Evolutionary conservation across 1,284 basidiomycete genomes (phyloP), one percentile per base, ranked within the genome.

Genomic region (Sanghuangporus weigelae): DNA sequence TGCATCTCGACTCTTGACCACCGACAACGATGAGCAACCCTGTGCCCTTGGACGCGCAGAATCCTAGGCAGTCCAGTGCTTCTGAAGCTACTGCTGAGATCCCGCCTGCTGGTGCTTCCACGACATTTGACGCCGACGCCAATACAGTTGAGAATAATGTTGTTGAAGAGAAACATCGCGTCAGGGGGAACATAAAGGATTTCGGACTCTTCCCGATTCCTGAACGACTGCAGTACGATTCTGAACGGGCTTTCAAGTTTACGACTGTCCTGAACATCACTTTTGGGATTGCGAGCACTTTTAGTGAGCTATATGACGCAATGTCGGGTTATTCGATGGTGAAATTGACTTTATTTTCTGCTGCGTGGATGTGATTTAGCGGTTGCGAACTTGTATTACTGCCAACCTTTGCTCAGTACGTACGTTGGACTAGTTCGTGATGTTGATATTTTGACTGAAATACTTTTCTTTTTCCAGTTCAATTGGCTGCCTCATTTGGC

Each of bases 181-280:
- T 50, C 12, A 42, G 21, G 23, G 65, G 63, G 12, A 60, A 63
- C 2, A 67, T 61, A 16, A 68, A 56, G 39, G 68, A 72, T 44
- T 70, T 74, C 42, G 69, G 73, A 31, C 73, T 78, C 61, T 64
- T 78, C 1, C 76, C 76, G 2, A 78, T 78, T 38, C 77, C 76
- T 0, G 70, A 67, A 42, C 67, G 66, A 26, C 65, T 73, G 12
- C 70, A 73, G 40, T 74, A 75, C 67, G 73, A 77, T 69, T 71
- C 69, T 26, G 62, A 66, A 5, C 67, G 63, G 12, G 68, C 69
- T 10, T 70, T 70, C 49, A 61, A 68, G 16, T 78, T 77, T 60
- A 73, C 72, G 3, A 66, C 73, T 63, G 62, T 70, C 44, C 70
- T 77, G 54, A 78, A 77, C 59, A 57, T 73, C 35, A 68, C 76